Percentiles rank a stretch among this genome's conserved stretches.
Conservation (phyloP, 2,329 filamentous ascomycete species). For the Blastomyces parvus region DNA sequence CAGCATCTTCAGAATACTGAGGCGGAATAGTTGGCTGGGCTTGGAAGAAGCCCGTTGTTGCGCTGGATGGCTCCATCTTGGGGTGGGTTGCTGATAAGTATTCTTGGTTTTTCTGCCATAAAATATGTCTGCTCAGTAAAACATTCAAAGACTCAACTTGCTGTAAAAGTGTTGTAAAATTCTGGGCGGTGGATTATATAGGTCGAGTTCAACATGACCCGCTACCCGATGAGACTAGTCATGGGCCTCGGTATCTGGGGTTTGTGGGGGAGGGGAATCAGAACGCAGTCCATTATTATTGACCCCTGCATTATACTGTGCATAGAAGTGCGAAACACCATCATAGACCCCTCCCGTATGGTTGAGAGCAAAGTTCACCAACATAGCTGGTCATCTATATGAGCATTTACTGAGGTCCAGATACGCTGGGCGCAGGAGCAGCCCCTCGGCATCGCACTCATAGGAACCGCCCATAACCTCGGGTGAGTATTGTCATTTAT, state of each 20-base stretch:
- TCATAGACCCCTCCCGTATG: too few species aligned
- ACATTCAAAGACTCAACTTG: background rate
- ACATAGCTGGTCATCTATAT: too few species aligned
- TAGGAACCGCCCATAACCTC: background rate
- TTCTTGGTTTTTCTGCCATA: background rate
- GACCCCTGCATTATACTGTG: too few species aligned
- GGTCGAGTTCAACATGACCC: background rate
- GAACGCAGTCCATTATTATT: too few species aligned
- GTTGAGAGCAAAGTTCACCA: too few species aligned
- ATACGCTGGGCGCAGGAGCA: too few species aligned
- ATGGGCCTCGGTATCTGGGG: background rate
- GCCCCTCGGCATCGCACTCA: background rate
- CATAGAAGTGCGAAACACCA: too few species aligned
- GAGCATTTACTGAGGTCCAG: background rate
- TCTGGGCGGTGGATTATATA: background rate
- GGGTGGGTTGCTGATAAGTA: background rate
- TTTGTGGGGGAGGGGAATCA: background rate
- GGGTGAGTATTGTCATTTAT: background rate
- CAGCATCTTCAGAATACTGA: conserved; percentile 18
- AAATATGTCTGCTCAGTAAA: background rate
- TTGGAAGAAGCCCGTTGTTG: conserved; percentile 22
- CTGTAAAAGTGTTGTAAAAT: background rate
- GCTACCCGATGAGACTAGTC: background rate
- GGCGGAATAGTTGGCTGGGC: conserved; percentile 15
- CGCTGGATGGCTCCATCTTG: conserved; percentile 20